Base-by-base conservation (phyloP, 2,329 filamentous ascomycete species). In the Escovopsis weberi region DNA sequence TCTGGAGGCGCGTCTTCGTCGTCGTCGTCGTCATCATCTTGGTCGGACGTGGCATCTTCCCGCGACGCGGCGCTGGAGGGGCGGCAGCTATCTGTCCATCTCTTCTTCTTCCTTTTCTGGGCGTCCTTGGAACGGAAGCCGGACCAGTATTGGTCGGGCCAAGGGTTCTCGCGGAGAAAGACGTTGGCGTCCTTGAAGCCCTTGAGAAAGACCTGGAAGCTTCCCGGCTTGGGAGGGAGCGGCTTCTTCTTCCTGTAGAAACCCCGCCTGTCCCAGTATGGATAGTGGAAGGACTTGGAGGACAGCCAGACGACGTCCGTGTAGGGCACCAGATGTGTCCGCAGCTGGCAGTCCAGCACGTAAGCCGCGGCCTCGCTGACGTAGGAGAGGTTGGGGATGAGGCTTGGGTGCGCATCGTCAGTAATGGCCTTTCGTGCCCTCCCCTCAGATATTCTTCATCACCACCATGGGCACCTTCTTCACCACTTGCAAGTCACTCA, bases 281-380 rank as follows among this genome's bases (percentile, higher is more conserved):
- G 91, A 58, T 98, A 98, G 61, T 93, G 88, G 60, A 98, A 98
- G 2, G 88, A 93, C 60, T 94, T 96, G 15, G 91, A 96, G 6
- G 89, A 93, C 26, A 98, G 70, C 56, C 82, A 84, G 32, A 96
- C 87, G 35, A 98, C 85, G 54, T 94, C 91, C 36, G 91, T 98
- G 55, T 95, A 96, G 1, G 91, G 91, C 5, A 98, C 93, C 52
- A 98, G 72, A 58, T 94, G 79, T 18, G 91, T 96, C 52, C 81
- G 82, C 40, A 98, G 69, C 56, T 94, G 87, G 51, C 76, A 80
- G 62, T 98, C 91, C 41, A 98, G 78, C 6, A 94, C 86, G 60
- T 95, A 98, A 33, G 91, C 91, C 15, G 91, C 91, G 15, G 91
- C 91, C 68, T 98, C 91, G 53, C 88, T 96, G 51, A 98, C 86